phyloP scores from a whole-genome alignment of 2,329 filamentous ascomycete genomes.

The Fusarium pilosicola region DNA sequence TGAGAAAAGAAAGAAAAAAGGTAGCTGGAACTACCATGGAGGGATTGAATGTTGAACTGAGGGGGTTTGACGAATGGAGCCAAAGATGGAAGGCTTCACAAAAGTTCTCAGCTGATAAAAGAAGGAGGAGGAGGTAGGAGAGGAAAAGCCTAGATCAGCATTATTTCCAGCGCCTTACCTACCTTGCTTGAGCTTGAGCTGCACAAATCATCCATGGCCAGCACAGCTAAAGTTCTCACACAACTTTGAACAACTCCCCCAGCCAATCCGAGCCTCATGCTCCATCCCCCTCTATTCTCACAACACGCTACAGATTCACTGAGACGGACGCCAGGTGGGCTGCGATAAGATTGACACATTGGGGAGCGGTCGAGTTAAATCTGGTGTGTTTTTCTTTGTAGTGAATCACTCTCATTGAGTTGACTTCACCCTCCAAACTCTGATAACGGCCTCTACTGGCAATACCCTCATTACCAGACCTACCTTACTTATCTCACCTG shows the following conservation, averaged over 20 bases:
- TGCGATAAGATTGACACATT: neutral
- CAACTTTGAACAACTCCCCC: constrained; percentile 35
- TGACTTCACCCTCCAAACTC: neutral
- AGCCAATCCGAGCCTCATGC: constrained; percentile 30
- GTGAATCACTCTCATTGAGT: neutral
- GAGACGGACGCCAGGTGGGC: neutral
- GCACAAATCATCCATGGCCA: constrained; percentile 38
- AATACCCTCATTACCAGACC: neutral
- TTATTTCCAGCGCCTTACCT: constrained; percentile 19
- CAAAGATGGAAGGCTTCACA: constrained; percentile 22
- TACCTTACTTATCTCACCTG: neutral
- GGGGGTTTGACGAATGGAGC: constrained; percentile 27
- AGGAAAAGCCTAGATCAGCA: constrained; percentile 7
- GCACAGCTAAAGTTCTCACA: constrained; percentile 34
- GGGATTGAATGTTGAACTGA: constrained; percentile 12
- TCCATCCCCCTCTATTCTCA: constrained; percentile 24
- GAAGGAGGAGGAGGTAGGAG: constrained; percentile 21
- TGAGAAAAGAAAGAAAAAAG: neutral
- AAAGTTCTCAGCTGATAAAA: constrained; percentile 29
- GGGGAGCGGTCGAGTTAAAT: neutral
- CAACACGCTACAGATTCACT: constrained; percentile 22
- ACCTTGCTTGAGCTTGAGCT: constrained; percentile 12
- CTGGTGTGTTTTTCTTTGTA: too few species aligned
- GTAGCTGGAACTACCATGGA: constrained; percentile 14
- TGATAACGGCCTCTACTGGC: neutral